Conservation (phyloP, 2,329 filamentous ascomycete species). For the Parascedosporium putredinis region DNA sequence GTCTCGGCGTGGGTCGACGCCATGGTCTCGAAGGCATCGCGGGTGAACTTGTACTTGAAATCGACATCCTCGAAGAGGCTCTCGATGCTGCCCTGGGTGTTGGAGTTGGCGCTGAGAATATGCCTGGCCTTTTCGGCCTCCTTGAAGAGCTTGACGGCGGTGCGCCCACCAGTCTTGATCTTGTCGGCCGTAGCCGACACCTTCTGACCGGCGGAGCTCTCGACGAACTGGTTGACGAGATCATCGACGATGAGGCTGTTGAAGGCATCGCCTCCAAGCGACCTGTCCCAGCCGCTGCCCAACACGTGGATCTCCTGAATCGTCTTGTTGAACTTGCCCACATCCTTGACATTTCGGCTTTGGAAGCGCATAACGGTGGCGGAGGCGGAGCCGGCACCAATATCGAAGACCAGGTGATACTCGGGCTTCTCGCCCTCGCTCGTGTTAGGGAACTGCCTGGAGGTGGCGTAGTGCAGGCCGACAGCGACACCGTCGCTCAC, state of each 20-base stretch:
- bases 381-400: conserved; percentile 91
- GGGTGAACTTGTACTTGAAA: conserved; percentile 81
- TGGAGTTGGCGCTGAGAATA: conserved; percentile 83
- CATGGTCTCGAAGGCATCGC: conserved; percentile 72
- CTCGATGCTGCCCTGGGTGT: conserved; percentile 74
- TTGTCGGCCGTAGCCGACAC: conserved; percentile 49
- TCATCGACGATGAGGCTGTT: conserved; percentile 84
- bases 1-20: conserved; percentile 57
- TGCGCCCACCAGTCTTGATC: conserved; percentile 67
- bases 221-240: conserved; percentile 71
- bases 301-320: conserved; percentile 89
- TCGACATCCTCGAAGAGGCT: conserved; percentile 84
- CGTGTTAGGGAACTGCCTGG: conserved; percentile 75
- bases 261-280: conserved; percentile 79
- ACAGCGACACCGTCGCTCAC: conserved; percentile 88
- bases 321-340: conserved; percentile 91
- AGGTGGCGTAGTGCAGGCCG: conserved; percentile 89
- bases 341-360: conserved; percentile 77
- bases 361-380: conserved; percentile 87
- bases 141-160: conserved; percentile 84
- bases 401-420: conserved; percentile 89
- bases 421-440: conserved; percentile 79
- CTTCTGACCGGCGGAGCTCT: conserved; percentile 57
- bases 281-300: conserved; percentile 79
- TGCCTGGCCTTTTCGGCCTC: conserved; percentile 82